phyloP scores from a whole-genome alignment of 768 basidiomycete genomes.

The Trametes meyenii region DNA sequence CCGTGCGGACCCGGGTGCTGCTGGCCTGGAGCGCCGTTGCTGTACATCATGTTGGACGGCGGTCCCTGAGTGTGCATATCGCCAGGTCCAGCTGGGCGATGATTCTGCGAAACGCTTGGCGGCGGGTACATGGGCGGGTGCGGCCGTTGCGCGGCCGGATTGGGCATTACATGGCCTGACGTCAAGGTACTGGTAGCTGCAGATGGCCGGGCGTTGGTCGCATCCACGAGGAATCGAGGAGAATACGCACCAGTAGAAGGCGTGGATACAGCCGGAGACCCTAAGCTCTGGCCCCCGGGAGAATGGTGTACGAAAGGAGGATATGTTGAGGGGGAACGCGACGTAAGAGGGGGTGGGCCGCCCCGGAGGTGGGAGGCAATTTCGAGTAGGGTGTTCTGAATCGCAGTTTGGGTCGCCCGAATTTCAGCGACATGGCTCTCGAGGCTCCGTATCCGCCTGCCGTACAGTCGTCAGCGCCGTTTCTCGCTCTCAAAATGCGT shows the following conservation, averaged over 20 bases:
- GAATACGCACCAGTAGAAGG: slow-evolving; percentile 39
- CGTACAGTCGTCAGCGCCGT: neutral
- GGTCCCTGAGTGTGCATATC: slow-evolving; percentile 51
- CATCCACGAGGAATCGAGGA: slow-evolving; percentile 31
- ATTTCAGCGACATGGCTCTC: slow-evolving; percentile 87
- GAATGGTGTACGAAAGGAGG: slow-evolving; percentile 64
- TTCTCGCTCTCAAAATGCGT: slow-evolving; percentile 21
- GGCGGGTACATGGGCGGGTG: slow-evolving; percentile 20
- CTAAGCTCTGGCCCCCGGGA: slow-evolving; percentile 65
- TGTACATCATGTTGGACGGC: slow-evolving; percentile 44
- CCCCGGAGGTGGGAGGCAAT: slow-evolving; percentile 78
- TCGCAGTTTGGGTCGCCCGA: slow-evolving; percentile 68
- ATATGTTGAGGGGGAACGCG: slow-evolving; percentile 68
- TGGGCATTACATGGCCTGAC: slow-evolving; percentile 19
- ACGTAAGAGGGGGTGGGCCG: slow-evolving; percentile 40
- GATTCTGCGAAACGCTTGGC: slow-evolving; percentile 17
- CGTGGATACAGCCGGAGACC: slow-evolving; percentile 48
- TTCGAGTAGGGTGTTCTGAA: slow-evolving; percentile 80
- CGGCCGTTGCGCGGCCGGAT: slow-evolving; percentile 9
- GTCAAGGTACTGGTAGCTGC: slow-evolving; percentile 35
- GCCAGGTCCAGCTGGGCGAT: slow-evolving; percentile 36
- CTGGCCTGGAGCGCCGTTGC: slow-evolving; percentile 23
- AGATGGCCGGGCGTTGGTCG: slow-evolving; percentile 26
- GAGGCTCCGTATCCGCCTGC: slow-evolving; percentile 87
- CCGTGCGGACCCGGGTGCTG: slow-evolving; percentile 39